Percentiles rank a stretch among this genome's conserved stretches.
phyloP scores from a whole-genome alignment of 1,139 yeast genomes.

The Geotrichum bryndzae region DNA sequence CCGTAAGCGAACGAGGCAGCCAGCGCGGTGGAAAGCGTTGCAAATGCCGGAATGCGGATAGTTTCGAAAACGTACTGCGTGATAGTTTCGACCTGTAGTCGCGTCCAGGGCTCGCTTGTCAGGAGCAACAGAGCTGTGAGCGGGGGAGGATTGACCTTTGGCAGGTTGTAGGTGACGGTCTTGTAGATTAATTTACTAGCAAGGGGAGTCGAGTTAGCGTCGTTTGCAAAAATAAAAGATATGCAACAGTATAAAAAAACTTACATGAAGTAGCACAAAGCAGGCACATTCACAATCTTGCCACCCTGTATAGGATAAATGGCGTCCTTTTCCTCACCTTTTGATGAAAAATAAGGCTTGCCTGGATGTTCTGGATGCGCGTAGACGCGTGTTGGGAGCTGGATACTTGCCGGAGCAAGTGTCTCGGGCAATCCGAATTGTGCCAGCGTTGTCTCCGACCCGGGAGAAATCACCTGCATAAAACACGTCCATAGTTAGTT shows the following conservation, averaged over 20 bases:
- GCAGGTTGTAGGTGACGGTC: constrained; percentile 31
- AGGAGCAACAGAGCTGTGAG: constrained; percentile 52
- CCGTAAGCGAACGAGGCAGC: constrained; percentile 73
- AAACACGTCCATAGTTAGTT: neutral
- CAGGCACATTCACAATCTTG: constrained; percentile 58
- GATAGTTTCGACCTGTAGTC: constrained; percentile 56
- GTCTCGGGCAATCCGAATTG: constrained; percentile 80
- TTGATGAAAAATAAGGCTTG: constrained; percentile 38
- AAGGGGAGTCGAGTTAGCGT: neutral
- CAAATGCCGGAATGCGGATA: constrained; percentile 66
- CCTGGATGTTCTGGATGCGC: constrained; percentile 40
- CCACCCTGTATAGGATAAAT: constrained; percentile 62
- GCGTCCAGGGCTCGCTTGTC: constrained; percentile 65
- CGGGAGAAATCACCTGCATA: constrained; percentile 61
- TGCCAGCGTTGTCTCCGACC: constrained; percentile 68
- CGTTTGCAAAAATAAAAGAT: neutral
- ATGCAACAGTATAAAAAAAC: neutral
- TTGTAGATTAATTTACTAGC: constrained; percentile 42
- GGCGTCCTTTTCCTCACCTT: constrained; percentile 40
- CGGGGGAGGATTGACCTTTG: constrained; percentile 18
- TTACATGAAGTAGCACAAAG: constrained; percentile 63
- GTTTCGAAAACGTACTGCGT: constrained; percentile 73
- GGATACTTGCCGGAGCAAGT: constrained; percentile 67
- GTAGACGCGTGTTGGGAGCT: constrained; percentile 72
- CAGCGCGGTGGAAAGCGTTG: constrained; percentile 61